Evolutionary conservation across 2,329 filamentous ascomycete species (phyloP).

Genomic region (Nemania sp.): DNA sequence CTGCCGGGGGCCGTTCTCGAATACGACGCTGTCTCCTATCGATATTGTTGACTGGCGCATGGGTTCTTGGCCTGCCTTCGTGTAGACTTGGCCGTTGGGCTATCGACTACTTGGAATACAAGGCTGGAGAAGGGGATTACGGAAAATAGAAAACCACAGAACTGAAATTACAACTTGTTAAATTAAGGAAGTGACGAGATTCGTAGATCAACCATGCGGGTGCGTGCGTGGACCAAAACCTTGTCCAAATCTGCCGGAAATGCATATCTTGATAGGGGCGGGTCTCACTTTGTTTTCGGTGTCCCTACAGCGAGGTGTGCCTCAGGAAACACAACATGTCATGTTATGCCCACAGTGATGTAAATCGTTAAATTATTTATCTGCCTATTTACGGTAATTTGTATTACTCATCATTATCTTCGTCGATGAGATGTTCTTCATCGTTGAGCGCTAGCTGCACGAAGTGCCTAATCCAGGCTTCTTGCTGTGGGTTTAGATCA

Average conservation of each 20-base stretch:
- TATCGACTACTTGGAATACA: background rate
- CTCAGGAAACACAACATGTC: background rate
- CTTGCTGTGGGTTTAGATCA: conserved; percentile 59
- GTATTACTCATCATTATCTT: conserved; percentile 57
- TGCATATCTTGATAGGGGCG: background rate
- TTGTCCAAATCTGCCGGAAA: background rate
- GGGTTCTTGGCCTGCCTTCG: background rate
- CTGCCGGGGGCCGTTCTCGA: conserved; percentile 45
- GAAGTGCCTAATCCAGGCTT: conserved; percentile 66
- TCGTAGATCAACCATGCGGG: background rate
- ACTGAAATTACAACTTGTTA: background rate
- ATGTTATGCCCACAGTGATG: conserved; percentile 9
- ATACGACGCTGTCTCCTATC: conserved; percentile 40
- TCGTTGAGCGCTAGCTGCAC: conserved; percentile 66
- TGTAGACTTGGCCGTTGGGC: background rate
- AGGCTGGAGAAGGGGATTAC: background rate
- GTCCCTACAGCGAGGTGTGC: background rate
- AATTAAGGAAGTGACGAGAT: background rate
- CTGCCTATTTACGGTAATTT: background rate
- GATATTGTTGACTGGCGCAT: conserved; percentile 37
- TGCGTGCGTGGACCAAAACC: conserved; percentile 6
- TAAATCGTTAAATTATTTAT: conserved; percentile 32
- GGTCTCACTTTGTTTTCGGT: background rate
- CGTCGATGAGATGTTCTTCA: conserved; percentile 61
- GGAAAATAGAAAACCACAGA: background rate